Conservation (phyloP, 345 rosid genomes). For the Leavenworthia alabamica region DNA sequence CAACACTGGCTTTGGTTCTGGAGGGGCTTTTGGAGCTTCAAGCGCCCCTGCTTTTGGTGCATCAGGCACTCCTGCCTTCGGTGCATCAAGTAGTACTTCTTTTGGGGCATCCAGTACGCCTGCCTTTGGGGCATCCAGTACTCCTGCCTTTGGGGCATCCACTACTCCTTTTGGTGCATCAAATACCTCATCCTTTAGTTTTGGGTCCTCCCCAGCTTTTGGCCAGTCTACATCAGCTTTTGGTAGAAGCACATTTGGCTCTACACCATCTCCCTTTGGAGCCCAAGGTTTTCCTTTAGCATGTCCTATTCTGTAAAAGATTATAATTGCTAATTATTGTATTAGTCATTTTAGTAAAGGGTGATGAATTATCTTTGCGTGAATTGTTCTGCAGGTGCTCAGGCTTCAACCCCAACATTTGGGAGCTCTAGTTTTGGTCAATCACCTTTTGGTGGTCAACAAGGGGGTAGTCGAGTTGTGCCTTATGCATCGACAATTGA, state of each 20-base stretch:
- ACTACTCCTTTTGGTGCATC: slow-evolving; percentile 54
- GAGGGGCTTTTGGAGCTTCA: slow-evolving; percentile 23
- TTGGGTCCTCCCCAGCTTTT: slow-evolving; percentile 69
- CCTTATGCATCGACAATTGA: slow-evolving; percentile 70
- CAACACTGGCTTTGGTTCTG: too few species aligned
- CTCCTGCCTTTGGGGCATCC: too few species aligned
- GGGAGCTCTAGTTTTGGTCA: slow-evolving; percentile 45
- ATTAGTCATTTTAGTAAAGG: slow-evolving; percentile 9
- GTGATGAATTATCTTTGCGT: slow-evolving; percentile 15
- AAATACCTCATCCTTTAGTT: slow-evolving; percentile 57
- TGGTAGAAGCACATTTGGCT: slow-evolving; percentile 68
- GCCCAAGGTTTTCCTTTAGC: slow-evolving; percentile 67
- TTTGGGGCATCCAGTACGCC: too few species aligned
- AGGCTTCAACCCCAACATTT: slow-evolving; percentile 63
- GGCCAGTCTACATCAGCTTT: slow-evolving; percentile 78
- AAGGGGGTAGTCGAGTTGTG: slow-evolving; percentile 74
- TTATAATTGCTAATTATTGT: background rate
- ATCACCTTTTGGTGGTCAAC: slow-evolving; percentile 65
- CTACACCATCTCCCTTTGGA: slow-evolving; percentile 62
- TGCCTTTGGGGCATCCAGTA: too few species aligned
- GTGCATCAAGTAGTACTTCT: too few species aligned
- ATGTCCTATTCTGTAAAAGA: slow-evolving; percentile 24
- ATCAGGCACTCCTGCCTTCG: too few species aligned
- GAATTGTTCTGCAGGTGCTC: slow-evolving; percentile 47
- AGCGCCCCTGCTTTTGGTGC: slow-evolving; percentile 50